Base-by-base conservation (phyloP, 805 yeast species). In the Starmerella bombi region DNA sequence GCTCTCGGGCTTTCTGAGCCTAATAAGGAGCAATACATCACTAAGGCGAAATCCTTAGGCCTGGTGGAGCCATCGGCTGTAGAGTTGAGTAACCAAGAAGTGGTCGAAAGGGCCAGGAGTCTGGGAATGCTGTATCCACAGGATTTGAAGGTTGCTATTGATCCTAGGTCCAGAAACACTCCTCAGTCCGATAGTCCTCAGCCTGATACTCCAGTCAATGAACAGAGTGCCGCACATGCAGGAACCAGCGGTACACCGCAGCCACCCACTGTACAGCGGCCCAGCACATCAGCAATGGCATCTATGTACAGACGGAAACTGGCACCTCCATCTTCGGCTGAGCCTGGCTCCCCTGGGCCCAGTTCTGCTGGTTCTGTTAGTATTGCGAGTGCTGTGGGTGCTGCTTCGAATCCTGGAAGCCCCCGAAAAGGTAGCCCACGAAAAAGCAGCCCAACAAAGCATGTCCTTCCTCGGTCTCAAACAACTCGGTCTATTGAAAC, bases 1-100 rank as follows among this genome's bases (percentile, higher is more conserved):
- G 15, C 17, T 1, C 42, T 43, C 3, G 51, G 48, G 10, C 33
- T 40, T 15, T 22, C 32, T 5, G 40, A 35, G 34, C 41, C 43
- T 5, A 19, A 23, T 9, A 35, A 30, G 2, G 31, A 35, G 8
- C 44, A 32, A 7, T 38, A 39, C 15, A 39, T 48, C 17, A 7
- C 17, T 28, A 15, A 10, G 17, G 31, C 31, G n/a, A 10, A 28
- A 15, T 8, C n/a, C 17, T 15, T 28, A 28, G 31, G 31, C 6
- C 17, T 28, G 6, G 17, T 12, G n/a, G 31, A 28, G n/a, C 31
- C 31, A 7, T 8, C 7, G 27, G 27, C 27, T 12, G 27, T 23
- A 8, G 7, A 7, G 7, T 8, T 12, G 10, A 8, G 10, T 12
- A 23, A 23, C 12, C 10, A 8, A 23, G 27, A 7, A 7, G 12